phyloP scores from a whole-genome alignment of 2,329 filamentous ascomycete genomes.

The Byssoonygena ceratinophila region DNA sequence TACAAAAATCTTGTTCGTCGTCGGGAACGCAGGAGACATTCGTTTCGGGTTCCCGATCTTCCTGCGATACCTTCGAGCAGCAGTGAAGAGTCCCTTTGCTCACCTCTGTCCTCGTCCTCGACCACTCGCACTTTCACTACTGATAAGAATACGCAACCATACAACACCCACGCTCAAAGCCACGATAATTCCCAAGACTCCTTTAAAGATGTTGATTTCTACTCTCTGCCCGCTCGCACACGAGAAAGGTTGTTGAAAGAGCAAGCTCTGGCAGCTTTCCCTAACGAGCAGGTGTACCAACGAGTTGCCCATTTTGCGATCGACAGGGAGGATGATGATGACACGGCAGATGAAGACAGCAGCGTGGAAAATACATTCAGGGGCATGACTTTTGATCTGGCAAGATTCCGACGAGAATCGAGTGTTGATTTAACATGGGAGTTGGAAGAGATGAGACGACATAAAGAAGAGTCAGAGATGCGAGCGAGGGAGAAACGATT shows the following conservation, averaged over 20 bases:
- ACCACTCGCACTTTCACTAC: slow-evolving; percentile 20
- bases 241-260: slow-evolving; percentile 72
- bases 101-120: slow-evolving; percentile 20
- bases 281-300: slow-evolving; percentile 40
- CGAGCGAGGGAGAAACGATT: slow-evolving; percentile 23
- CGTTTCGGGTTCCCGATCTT: slow-evolving; percentile 51
- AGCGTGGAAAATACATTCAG: slow-evolving; percentile 22
- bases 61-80: slow-evolving; percentile 54
- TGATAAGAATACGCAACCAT: slow-evolving; percentile 14
- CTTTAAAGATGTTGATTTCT: slow-evolving; percentile 43
- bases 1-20: slow-evolving; percentile 34
- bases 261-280: slow-evolving; percentile 40
- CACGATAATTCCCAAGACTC: slow-evolving; percentile 61
- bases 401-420: slow-evolving; percentile 35
- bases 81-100: slow-evolving; percentile 37
- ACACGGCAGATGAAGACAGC: slow-evolving; percentile 24
- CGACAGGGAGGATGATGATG: slow-evolving; percentile 31
- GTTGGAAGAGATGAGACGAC: slow-evolving; percentile 67
- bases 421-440: slow-evolving; percentile 53
- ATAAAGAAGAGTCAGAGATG: slow-evolving; percentile 55
- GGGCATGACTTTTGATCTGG: slow-evolving; percentile 22
- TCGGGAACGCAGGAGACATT: slow-evolving; percentile 39
- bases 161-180: slow-evolving; percentile 9
- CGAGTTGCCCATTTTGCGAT: slow-evolving; percentile 40
- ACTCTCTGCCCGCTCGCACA: slow-evolving; percentile 64